Evolutionary conservation across 306 rosid species (phyloP).

Genomic region (Dicorynia guianensis): DNA sequence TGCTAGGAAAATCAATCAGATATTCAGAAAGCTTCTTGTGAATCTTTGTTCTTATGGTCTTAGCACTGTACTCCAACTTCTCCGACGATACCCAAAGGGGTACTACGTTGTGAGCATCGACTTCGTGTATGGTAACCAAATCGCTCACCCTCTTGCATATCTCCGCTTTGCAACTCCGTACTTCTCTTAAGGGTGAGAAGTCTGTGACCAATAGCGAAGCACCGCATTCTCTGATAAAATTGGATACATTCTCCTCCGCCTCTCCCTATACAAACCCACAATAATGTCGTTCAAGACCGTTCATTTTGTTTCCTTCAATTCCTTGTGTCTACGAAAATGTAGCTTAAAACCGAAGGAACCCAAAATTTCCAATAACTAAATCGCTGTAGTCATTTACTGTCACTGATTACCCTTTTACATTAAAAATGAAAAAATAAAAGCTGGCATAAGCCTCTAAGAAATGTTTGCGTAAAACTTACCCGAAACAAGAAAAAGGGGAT

Average conservation of each 20-base stretch:
- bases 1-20: constrained; percentile 73
- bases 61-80: constrained; percentile 90
- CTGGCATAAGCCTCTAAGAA: too few species aligned
- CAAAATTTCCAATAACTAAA: background rate
- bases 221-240: constrained; percentile 75
- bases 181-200: constrained; percentile 81
- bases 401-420: too few species aligned
- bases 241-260: constrained; percentile 79
- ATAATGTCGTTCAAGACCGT: background rate
- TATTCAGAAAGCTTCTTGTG: constrained; percentile 78
- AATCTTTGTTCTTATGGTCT: constrained; percentile 82
- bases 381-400: too few species aligned
- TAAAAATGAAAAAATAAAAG: background rate
- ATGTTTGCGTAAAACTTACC: constrained; percentile 39
- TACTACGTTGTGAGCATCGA: constrained; percentile 91
- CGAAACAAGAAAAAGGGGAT: constrained; percentile 80
- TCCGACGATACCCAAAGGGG: constrained; percentile 90
- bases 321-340: too few species aligned
- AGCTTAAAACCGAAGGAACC: background rate
- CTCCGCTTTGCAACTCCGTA: constrained; percentile 70
- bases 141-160: constrained; percentile 73
- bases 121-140: constrained; percentile 75
- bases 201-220: constrained; percentile 90
- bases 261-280: constrained; percentile 64
- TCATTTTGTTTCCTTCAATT: too few species aligned